Evolutionary conservation across 2,329 filamentous ascomycete genomes (phyloP), one percentile per base, ranked within the genome.

Genomic region (Fusarium xyrophilum): DNA sequence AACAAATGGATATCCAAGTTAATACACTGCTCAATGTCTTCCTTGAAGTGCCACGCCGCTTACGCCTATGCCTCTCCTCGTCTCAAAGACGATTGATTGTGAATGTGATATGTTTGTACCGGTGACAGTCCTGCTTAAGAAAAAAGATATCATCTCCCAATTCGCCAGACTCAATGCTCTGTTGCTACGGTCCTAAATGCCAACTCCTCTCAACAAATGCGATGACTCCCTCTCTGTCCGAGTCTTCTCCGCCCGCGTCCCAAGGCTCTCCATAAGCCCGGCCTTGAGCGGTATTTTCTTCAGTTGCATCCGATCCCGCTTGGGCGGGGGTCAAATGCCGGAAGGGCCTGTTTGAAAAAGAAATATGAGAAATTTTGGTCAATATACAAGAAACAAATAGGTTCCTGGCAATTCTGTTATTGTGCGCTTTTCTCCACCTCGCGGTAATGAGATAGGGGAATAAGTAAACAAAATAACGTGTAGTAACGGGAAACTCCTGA

Each of bases 1-100:
- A 65, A 67, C 67, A 69, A 69, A 65, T 71, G 70, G 67, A 67
- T 72, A 72, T 72, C 62, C 58, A 71, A 60, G 60, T 47, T 60
- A 68, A 61, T 56, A 67, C 58, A 71, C 68, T 65, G 68, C 62
- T 69, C 50, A 23, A 65, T 69, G 62, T 50, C 55, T 48, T 54
- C 52, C 48, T 33, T 67, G 36, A 42, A 51, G 19, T 38, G 43
- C 28, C 44, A 46, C 63, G 36, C 55, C 54, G 38, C 56, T 67
- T 67, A 63, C 68, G 68, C 68, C 68, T 25, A 63, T 66, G 62
- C 46, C 38, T 58, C 55, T 55, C 55, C 46, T 57, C 54, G 39
- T 52, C 56, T 60, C 61, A 53, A 60, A 42, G 55, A 66, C 50
- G 43, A 17, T 53, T 27, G 35, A 43, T 54, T 38, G 39, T 55